Evolutionary conservation across 2,329 filamentous ascomycete species (phyloP).

Genomic region (Claviceps capensis): DNA sequence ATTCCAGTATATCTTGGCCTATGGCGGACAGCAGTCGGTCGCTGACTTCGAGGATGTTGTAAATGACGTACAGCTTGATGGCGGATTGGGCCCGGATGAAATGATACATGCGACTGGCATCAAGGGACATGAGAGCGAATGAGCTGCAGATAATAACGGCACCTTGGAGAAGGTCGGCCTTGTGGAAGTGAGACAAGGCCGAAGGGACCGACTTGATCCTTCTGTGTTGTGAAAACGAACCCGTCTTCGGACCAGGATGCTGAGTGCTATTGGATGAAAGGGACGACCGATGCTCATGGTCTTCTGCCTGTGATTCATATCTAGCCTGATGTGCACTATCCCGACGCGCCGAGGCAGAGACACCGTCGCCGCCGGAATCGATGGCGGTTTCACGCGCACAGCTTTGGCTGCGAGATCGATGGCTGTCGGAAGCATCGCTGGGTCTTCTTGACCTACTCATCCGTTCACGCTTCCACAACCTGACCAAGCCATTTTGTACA

Average conservation of each 20-base stretch:
- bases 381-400: slow-evolving; percentile 15
- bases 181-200: slow-evolving; percentile 72
- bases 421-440: slow-evolving; percentile 22
- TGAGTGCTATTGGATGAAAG: slow-evolving; percentile 9
- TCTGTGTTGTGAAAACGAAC: slow-evolving; percentile 43
- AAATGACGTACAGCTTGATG: slow-evolving; percentile 97
- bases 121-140: slow-evolving; percentile 72
- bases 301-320: neutral
- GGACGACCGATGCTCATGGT: slow-evolving; percentile 4
- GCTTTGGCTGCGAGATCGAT: slow-evolving; percentile 26
- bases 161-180: slow-evolving; percentile 88
- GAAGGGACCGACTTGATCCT: slow-evolving; percentile 78
- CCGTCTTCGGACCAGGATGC: slow-evolving; percentile 16
- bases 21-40: slow-evolving; percentile 83
- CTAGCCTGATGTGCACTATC: slow-evolving; percentile 3
- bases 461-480: slow-evolving; percentile 58
- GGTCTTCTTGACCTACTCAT: slow-evolving; percentile 20
- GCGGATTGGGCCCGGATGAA: slow-evolving; percentile 91
- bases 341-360: slow-evolving; percentile 3
- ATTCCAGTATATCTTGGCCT: slow-evolving; percentile 92
- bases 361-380: slow-evolving; percentile 4
- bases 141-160: slow-evolving; percentile 79
- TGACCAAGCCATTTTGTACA: slow-evolving; percentile 64
- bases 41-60: slow-evolving; percentile 88
- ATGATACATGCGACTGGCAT: slow-evolving; percentile 96